A percentile compares a stretch with the other conserved stretches of the same genome.
These are phyloP conservation scores for Malassezia brasiliensis DNA, from an alignment of 1,284 basidiomycete species.

Conservation along the genomic window DNA sequence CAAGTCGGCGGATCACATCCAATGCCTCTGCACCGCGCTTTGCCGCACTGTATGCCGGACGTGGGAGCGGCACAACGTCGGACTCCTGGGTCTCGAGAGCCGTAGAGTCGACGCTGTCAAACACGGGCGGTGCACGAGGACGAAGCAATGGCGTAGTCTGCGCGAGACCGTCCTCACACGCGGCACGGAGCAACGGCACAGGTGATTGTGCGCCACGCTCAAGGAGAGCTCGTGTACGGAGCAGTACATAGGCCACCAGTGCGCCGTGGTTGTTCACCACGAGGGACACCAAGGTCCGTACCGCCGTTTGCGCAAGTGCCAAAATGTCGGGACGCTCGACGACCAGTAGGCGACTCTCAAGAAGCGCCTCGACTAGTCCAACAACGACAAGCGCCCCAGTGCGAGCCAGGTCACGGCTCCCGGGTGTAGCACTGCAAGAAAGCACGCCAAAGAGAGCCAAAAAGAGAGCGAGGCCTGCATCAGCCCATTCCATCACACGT, in stretches of 20 bases:
- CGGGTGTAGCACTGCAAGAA: conserved; percentile 18
- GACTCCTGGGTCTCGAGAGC: conserved; percentile 10
- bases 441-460: conserved; percentile 20
- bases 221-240: conserved; percentile 3
- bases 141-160: background rate
- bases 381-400: conserved; percentile 18
- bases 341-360: conserved; percentile 14
- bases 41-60: background rate
- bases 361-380: conserved; percentile 23
- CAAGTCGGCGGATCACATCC: background rate
- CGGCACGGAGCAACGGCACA: background rate
- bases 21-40: background rate
- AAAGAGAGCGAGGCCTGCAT: conserved; percentile 19
- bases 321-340: background rate
- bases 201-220: background rate
- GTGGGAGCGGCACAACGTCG: conserved; percentile 5
- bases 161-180: background rate
- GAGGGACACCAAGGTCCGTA: background rate
- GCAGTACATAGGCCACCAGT: conserved; percentile 1
- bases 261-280: background rate
- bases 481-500: conserved; percentile 17
- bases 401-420: conserved; percentile 23
- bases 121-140: conserved; percentile 12
- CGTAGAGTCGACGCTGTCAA: conserved; percentile 10
- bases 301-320: background rate